phyloP scores from a whole-genome alignment of 2,329 filamentous ascomycete genomes.

The Fusarium neocosmosporiellum region DNA sequence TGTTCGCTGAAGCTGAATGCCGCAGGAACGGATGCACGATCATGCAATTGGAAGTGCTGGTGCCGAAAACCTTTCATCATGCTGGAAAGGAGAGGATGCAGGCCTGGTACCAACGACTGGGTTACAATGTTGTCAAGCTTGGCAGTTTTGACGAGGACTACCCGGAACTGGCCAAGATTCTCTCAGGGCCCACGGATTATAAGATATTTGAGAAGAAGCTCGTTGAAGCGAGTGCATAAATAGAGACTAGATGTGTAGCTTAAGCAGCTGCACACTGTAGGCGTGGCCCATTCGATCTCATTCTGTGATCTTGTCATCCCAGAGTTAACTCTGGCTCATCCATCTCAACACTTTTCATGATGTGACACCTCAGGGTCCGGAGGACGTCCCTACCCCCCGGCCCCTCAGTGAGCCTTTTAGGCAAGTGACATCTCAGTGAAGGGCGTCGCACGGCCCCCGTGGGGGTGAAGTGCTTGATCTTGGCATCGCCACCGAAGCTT shows the following conservation, averaged over 20 bases:
- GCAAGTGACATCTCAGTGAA: not conserved
- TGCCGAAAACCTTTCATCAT: slow-evolving; percentile 43
- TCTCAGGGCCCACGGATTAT: slow-evolving; percentile 44
- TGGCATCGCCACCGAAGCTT: not conserved
- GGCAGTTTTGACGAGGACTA: slow-evolving; percentile 44
- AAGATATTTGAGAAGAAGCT: slow-evolving; percentile 45
- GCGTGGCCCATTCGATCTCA: not conserved
- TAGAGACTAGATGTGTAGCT: not conserved
- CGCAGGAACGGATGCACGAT: slow-evolving; percentile 39
- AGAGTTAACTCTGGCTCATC: not conserved
- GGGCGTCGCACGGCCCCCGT: not conserved
- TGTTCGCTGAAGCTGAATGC: slow-evolving; percentile 45
- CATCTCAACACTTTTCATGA: not conserved
- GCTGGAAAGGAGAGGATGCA: slow-evolving; percentile 41
- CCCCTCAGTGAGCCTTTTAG: not conserved
- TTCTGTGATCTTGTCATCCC: not conserved
- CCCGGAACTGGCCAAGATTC: slow-evolving; percentile 39
- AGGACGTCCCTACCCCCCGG: not conserved
- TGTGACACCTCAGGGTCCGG: not conserved
- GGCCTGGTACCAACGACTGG: slow-evolving; percentile 45
- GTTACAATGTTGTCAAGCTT: slow-evolving; percentile 42
- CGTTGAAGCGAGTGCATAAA: not conserved
- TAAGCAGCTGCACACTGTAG: not conserved
- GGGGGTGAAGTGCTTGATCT: not conserved
- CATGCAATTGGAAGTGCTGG: slow-evolving; percentile 46